Base-by-base conservation (phyloP, 345 rosid genomes). In the Rhodamnia rubescens region DNA sequence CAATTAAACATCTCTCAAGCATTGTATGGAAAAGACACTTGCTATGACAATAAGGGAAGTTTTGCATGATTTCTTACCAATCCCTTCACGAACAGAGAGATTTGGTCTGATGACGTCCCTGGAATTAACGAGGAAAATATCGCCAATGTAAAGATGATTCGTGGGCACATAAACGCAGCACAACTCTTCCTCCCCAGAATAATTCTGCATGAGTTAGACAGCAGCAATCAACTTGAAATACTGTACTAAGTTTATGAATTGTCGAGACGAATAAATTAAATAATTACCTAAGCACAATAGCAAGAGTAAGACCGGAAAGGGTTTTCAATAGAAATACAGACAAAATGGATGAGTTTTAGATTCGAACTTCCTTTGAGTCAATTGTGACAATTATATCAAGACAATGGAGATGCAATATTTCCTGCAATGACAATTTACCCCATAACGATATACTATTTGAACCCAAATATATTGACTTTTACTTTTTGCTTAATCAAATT, bases 101-200 rank as follows among this genome's bases (percentile, higher is more conserved):
- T 93, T 96, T 81, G 99, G 99, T 87, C 99, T 92, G 90, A 98
- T 95, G 82, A 96, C 97, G 87, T 98, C 99, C 82, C 91, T 93
- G 57, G 95, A 87, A 88, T 89, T 93, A 52, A 96, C 90, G 50
- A 98, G 93, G 93, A 98, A 95, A 82, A 98, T 91, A 89, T 98
- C 99, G 26, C 99, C 99, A 74, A 98, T 95, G 90, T 98, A 98
- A 49, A 98, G 95, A 91, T 98, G 99, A 90, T 98, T 98, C 8
- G 99, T 96, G 4, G 99, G 99, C 58, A 98, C 98, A 92, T 98
- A 98, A 52, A 98, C 97, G 89, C 98, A 96, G 84, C 97, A 95
- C 57, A 98, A 93, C 86, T 96, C 99, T 90, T 98, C 99, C 83
- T 98, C 99, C 86, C 95, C 97, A 86, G 94, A 84, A 85, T 94